Percentiles rank a stretch among this genome's conserved stretches.
These are phyloP conservation scores for Hymenoscyphus infarciens DNA, from an alignment of 2,329 filamentous ascomycete genomes.

Conservation along the genomic window DNA sequence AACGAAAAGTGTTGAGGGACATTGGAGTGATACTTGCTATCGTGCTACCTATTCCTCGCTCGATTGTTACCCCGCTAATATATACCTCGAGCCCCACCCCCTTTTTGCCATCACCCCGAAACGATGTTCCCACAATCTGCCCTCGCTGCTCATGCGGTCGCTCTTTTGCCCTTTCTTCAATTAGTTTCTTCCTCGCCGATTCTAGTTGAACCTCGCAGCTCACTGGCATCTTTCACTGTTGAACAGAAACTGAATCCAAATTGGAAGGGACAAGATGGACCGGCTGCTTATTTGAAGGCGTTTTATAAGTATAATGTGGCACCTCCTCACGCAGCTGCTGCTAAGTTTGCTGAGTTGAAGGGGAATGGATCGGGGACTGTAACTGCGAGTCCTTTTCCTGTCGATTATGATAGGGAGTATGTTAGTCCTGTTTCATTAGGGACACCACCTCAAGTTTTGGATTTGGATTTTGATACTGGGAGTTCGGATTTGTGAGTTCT, in stretches of 20 bases:
- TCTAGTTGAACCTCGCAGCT: neutral
- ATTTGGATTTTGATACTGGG: slow-evolving; percentile 24
- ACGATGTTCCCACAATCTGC: slow-evolving; percentile 9
- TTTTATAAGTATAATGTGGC: slow-evolving; percentile 12
- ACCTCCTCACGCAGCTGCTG: neutral
- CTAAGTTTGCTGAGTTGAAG: neutral
- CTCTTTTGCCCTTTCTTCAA: slow-evolving; percentile 6
- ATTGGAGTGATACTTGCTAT: neutral
- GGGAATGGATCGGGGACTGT: slow-evolving; percentile 9
- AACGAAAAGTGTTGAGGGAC: neutral
- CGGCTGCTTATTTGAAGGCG: slow-evolving; percentile 5
- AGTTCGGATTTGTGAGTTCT: slow-evolving; percentile 21
- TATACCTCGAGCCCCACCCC: slow-evolving; percentile 7
- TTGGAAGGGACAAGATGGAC: slow-evolving; percentile 5
- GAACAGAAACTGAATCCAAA: slow-evolving; percentile 7
- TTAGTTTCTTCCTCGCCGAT: slow-evolving; percentile 8
- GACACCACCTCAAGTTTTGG: slow-evolving; percentile 18
- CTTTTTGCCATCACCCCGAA: neutral
- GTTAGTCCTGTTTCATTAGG: slow-evolving; percentile 20
- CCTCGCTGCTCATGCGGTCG: slow-evolving; percentile 3
- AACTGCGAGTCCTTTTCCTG: slow-evolving; percentile 7
- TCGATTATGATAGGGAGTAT: slow-evolving; percentile 17
- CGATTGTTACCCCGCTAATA: neutral
- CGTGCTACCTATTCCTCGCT: neutral
- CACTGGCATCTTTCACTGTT: slow-evolving; percentile 4